Percentiles rank a stretch among this genome's conserved stretches.
Conservation (phyloP, 768 basidiomycete species). For the Inosperma sp. region DNA sequence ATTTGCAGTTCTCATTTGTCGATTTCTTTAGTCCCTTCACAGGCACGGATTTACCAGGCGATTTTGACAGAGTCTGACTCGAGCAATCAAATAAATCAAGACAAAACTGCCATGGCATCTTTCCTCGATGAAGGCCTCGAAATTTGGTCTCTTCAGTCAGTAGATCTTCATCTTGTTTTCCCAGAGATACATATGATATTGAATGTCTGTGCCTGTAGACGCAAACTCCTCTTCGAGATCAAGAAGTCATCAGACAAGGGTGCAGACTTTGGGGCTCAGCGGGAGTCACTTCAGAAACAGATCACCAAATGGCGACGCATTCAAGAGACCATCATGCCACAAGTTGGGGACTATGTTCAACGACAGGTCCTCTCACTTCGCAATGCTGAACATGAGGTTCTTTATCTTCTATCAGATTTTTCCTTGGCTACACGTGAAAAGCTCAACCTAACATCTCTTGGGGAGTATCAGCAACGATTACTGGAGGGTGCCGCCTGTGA, state of each 20-base stretch:
- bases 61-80: slow-evolving; percentile 7
- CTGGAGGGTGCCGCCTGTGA: slow-evolving; percentile 18
- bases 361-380: background rate
- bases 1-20: background rate
- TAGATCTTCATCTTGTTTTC: background rate
- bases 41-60: slow-evolving; percentile 10
- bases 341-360: slow-evolving; percentile 6
- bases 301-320: slow-evolving; percentile 13
- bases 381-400: background rate
- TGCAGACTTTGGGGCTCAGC: background rate
- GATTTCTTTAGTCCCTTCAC: slow-evolving; percentile 16
- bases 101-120: background rate
- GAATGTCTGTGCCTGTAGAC: background rate
- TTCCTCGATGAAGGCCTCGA: slow-evolving; percentile 13
- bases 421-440: background rate
- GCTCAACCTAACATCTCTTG: slow-evolving; percentile 7
- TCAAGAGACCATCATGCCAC: slow-evolving; percentile 9
- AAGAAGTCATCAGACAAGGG: background rate
- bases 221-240: background rate
- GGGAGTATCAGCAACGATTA: slow-evolving; percentile 9
- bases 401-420: slow-evolving; percentile 18
- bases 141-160: slow-evolving; percentile 10
- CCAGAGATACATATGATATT: background rate
- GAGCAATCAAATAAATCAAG: background rate
- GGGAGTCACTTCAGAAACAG: slow-evolving; percentile 4